Evolutionary conservation across 2,329 filamentous ascomycete species (phyloP).

Genomic region (Nemania sp.): DNA sequence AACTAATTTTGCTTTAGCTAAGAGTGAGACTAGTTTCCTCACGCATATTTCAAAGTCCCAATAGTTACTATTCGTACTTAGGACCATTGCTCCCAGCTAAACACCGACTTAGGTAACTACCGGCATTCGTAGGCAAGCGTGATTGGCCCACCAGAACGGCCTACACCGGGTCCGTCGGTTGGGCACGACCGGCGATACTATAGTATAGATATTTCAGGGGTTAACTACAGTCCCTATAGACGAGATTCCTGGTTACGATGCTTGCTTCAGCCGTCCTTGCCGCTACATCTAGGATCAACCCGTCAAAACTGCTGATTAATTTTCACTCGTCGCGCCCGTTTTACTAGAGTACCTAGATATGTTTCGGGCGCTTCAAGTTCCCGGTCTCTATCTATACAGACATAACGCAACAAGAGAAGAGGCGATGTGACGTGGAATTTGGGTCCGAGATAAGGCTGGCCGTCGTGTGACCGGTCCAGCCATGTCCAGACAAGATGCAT

Average conservation of each 20-base stretch:
- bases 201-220: not conserved
- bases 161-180: not conserved
- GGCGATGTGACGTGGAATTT: not conserved
- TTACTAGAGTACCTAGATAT: not conserved
- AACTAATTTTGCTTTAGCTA: not conserved
- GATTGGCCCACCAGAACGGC: slow-evolving; percentile 2
- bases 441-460: not conserved
- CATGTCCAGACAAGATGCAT: not conserved
- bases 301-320: not conserved
- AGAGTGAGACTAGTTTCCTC: not conserved
- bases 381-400: not conserved
- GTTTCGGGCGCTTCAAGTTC: not conserved
- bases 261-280: not conserved
- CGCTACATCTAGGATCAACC: not conserved
- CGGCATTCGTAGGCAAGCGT: not conserved
- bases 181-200: not conserved
- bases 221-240: too few species aligned
- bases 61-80: not conserved
- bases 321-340: not conserved
- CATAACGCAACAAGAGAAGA: slow-evolving; percentile 5
- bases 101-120: not conserved
- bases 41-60: not conserved
- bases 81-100: not conserved
- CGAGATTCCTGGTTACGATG: too few species aligned
- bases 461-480: not conserved